Evolutionary conservation across 768 basidiomycete genomes (phyloP).

Genomic region (Amanita pallidorosea): DNA sequence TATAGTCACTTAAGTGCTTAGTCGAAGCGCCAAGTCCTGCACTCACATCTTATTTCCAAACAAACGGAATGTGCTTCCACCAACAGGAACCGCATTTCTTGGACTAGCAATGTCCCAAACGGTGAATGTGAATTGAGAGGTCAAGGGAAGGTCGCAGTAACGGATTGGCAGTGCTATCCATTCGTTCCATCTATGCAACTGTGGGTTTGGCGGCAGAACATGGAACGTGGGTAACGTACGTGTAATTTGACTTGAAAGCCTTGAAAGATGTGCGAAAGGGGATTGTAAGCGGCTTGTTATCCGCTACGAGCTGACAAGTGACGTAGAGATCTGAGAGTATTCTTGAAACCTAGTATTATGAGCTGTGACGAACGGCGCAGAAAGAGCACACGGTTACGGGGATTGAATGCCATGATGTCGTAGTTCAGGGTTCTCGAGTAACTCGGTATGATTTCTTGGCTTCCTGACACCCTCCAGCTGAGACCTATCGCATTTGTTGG

Average conservation of each 20-base stretch:
- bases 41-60: slow-evolving; percentile 88
- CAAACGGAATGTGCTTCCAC: slow-evolving; percentile 81
- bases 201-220: neutral
- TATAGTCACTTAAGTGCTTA: slow-evolving; percentile 17
- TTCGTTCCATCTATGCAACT: slow-evolving; percentile 76
- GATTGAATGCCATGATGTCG: slow-evolving; percentile 78
- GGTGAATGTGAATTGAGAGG: slow-evolving; percentile 84
- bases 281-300: slow-evolving; percentile 88
- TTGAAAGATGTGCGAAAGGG: slow-evolving; percentile 90
- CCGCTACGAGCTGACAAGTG: slow-evolving; percentile 83
- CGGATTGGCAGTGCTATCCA: slow-evolving; percentile 86
- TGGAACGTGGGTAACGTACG: slow-evolving; percentile 29
- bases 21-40: neutral
- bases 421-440: slow-evolving; percentile 75
- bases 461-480: slow-evolving; percentile 79
- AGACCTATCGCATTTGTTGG: slow-evolving; percentile 34
- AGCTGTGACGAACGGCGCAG: slow-evolving; percentile 8
- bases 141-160: slow-evolving; percentile 87
- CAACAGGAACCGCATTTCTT: slow-evolving; percentile 70
- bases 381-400: slow-evolving; percentile 34
- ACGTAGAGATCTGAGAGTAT: slow-evolving; percentile 89
- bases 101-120: slow-evolving; percentile 93
- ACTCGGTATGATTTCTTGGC: slow-evolving; percentile 61
- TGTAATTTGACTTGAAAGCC: slow-evolving; percentile 76
- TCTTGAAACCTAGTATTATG: slow-evolving; percentile 35